These are phyloP conservation scores for Boletus pseudo-olivaceus DNA, from an alignment of 768 basidiomycete genomes.

Conservation along the genomic window DNA sequence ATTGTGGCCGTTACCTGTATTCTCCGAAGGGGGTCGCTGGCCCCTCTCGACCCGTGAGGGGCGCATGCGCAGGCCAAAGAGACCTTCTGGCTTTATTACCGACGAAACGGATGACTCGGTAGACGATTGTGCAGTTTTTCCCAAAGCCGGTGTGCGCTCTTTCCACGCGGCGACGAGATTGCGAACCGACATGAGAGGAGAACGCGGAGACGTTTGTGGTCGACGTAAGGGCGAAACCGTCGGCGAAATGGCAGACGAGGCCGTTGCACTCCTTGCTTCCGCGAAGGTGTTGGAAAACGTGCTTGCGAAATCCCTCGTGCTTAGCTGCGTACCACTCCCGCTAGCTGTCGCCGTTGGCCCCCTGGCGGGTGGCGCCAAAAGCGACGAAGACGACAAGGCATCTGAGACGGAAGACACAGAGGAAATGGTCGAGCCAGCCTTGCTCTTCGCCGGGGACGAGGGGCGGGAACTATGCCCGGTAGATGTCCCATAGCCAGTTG, in stretches of 20 bases:
- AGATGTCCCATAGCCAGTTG: slow-evolving; percentile 30
- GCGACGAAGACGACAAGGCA: slow-evolving; percentile 34
- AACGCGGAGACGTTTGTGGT: slow-evolving; percentile 63
- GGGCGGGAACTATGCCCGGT: slow-evolving; percentile 40
- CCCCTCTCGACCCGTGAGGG: slow-evolving; percentile 24
- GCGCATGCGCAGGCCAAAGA: slow-evolving; percentile 35
- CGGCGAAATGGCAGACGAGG: slow-evolving; percentile 34
- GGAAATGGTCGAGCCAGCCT: slow-evolving; percentile 31
- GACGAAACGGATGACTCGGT: slow-evolving; percentile 41
- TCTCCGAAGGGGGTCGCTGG: slow-evolving; percentile 13
- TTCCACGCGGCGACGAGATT: slow-evolving; percentile 83
- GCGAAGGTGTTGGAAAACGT: slow-evolving; percentile 42
- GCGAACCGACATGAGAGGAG: slow-evolving; percentile 68
- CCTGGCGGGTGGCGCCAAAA: slow-evolving; percentile 49
- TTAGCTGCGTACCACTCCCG: slow-evolving; percentile 33
- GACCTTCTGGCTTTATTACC: slow-evolving; percentile 25
- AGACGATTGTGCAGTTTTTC: slow-evolving; percentile 30
- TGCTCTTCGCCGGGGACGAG: slow-evolving; percentile 47
- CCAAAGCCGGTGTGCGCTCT: slow-evolving; percentile 56
- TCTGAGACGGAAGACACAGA: slow-evolving; percentile 24
- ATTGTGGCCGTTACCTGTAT: slow-evolving; percentile 4
- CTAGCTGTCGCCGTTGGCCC: slow-evolving; percentile 21
- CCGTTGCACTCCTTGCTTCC: slow-evolving; percentile 26
- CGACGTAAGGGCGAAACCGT: slow-evolving; percentile 54
- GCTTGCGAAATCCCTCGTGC: slow-evolving; percentile 35